A percentile compares a stretch with the other conserved stretches of the same genome.
Conservation (phyloP, 2,329 filamentous ascomycete genomes). For the Cercospora brassicicola region DNA sequence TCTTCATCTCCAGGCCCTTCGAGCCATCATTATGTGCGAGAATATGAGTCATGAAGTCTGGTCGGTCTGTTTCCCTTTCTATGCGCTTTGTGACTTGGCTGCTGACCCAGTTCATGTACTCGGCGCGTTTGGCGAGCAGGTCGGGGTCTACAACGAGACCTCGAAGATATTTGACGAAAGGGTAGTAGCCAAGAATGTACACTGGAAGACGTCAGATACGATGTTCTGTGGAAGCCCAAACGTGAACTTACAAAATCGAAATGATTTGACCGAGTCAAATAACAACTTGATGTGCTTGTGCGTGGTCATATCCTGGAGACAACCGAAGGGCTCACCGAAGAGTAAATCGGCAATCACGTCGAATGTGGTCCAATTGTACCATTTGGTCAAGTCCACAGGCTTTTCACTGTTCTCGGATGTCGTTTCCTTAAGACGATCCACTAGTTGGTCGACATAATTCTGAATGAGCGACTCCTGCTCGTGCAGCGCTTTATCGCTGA, state of each 20-base stretch:
- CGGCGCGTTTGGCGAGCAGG: conserved; percentile 24
- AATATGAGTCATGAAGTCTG: conserved; percentile 53
- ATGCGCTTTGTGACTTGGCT: conserved; percentile 32
- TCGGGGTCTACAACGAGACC: conserved; percentile 27
- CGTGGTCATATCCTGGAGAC: conserved; percentile 28
- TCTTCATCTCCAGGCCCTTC: conserved; percentile 28
- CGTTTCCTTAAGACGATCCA: conserved; percentile 40
- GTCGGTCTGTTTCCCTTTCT: conserved; percentile 34
- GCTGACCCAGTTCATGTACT: conserved; percentile 31
- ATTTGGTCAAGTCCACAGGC: conserved; percentile 34
- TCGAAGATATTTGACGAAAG: conserved; percentile 27
- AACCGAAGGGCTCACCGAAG: conserved; percentile 31
- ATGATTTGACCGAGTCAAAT: conserved; percentile 30
- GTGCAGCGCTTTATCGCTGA: conserved; percentile 46
- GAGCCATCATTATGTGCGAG: conserved; percentile 44
- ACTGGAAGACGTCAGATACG: not conserved
- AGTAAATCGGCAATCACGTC: conserved; percentile 33
- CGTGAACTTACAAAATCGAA: conserved; percentile 24
- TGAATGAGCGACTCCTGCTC: conserved; percentile 45
- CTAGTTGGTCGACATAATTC: conserved; percentile 43
- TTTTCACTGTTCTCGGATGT: conserved; percentile 13
- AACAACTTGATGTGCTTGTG: conserved; percentile 35
- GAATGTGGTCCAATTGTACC: conserved; percentile 44
- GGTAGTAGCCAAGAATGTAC: conserved; percentile 33
- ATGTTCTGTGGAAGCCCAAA: not conserved